Base-by-base conservation (phyloP, 208 protist genomes). In the Crithidia sp. region DNA sequence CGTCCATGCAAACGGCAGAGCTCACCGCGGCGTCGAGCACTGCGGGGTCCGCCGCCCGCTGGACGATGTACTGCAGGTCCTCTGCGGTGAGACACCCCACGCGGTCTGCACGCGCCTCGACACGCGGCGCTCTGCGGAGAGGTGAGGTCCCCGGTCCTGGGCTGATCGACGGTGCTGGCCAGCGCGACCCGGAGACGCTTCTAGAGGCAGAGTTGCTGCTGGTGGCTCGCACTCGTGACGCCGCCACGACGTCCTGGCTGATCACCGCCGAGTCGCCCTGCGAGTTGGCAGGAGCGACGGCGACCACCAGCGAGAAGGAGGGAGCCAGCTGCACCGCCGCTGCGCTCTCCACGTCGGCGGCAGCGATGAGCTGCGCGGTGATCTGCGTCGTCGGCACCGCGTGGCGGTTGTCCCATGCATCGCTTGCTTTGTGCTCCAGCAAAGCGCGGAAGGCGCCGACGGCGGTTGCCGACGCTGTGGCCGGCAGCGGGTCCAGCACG, bases 181-280 rank as follows among this genome's bases (percentile, higher is more conserved):
- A 40, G 40, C 40, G 19, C 5, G 45, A 49, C 8, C 49, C 37
- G n/a, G 79, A 80, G 13, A 54, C 14, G 41, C 64, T 66, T 56
- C 73, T 53, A 5, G 68, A 74, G 39, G 52, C 39, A 16, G 70
- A 45, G 37, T 56, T 55, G 54, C 71, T 75, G 43, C 53, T 57
- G 0, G 81, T 75, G 39, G 69, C 60, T 57, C 79, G 76, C 43
- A 71, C 74, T 4, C 72, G 55, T 36, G 73, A 81, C 6, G 82
- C 77, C 10, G 87, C 81, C 50, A 92, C 83, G n/a, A 89, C 85
- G 40, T 83, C 81, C 37, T 91, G 79, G 36, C 90, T 84, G 58
- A 95, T 88, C n/a, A 74, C 62, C 13, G 75, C 81, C 16, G 79
- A 83, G 50, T 86, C 76, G 12, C 39, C 79, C 13, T 88, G 66